Evolutionary conservation across 2,329 filamentous ascomycete genomes (phyloP).

Genomic region (Gnomoniopsis sp.): DNA sequence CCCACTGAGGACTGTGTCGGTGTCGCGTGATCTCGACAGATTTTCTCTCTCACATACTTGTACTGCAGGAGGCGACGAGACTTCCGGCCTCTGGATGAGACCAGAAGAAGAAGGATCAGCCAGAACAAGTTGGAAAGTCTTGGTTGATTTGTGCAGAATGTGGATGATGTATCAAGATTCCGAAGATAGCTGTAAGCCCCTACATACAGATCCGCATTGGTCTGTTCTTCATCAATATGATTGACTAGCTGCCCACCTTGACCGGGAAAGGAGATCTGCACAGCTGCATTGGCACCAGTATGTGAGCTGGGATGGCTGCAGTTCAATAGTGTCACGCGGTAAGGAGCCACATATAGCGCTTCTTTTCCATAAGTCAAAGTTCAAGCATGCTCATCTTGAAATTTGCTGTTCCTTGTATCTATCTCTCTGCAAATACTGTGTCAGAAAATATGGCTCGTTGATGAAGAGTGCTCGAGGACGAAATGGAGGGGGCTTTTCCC

Average conservation of each 20-base stretch:
- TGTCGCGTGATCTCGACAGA: neutral
- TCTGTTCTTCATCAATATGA: neutral
- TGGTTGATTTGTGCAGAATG: neutral
- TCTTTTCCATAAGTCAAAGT: too few species aligned
- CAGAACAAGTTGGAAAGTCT: neutral
- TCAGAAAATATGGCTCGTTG: too few species aligned
- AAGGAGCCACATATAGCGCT: too few species aligned
- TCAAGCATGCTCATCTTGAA: too few species aligned
- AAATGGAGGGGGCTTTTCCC: too few species aligned
- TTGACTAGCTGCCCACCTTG: neutral
- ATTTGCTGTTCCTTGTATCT: too few species aligned
- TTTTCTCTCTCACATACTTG: neutral
- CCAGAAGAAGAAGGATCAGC: neutral
- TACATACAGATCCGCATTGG: neutral
- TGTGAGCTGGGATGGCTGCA: too few species aligned
- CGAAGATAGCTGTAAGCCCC: too few species aligned
- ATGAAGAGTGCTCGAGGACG: too few species aligned
- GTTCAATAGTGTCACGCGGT: too few species aligned
- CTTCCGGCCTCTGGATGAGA: neutral
- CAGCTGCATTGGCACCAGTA: neutral
- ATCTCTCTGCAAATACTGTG: too few species aligned
- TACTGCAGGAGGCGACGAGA: neutral
- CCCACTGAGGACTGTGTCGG: neutral
- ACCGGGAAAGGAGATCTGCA: neutral
- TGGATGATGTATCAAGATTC: neutral